Base-by-base conservation (phyloP, 2,329 filamentous ascomycete genomes). In the Cladorrhinum sp. region DNA sequence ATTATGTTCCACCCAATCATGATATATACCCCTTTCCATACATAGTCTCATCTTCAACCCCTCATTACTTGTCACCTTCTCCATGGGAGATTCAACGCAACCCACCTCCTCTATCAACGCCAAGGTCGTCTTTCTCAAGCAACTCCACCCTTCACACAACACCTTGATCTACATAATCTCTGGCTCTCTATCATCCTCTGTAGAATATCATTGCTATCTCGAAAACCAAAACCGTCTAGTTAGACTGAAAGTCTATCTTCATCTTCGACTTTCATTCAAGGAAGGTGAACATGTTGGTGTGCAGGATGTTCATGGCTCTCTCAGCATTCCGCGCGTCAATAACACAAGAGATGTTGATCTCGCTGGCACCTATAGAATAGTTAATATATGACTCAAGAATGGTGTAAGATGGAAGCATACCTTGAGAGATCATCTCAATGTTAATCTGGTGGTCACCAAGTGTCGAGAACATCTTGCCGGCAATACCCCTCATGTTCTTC, bases 381-480 rank as follows among this genome's bases (percentile, higher is more conserved):
- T 67, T 56, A 70, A 60, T 46, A 50, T 10, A 56, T 20, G 10
- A 36, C 53, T 33, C 33, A 57, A 36, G 26, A 39, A 36, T 21
- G 70, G 6, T 26, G 3, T 54, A 48, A 21, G 18, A 63, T 14
- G 21, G 16, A 46, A 24, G 70, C 81, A 71, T 81, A 94, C 95
- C 95, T 79, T 99, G 95, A 23, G 92, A 96, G 68, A 99, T 99
- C 95, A 99, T 99, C 78, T 99, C 95, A 68, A 99, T 92, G 74
- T 99, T 99, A 72, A 99, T 88, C 69, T 91, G 90, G 73, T 96
- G 90, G 73, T 97, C 91, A 49, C 95, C 95, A 18, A 99, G 80
- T 1, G 93, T 96, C 53, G 90, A 91, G 76, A 99, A 98, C 90
- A 99, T 98, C 68, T 85, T 87, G 26, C 95, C 95, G 7, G 91